Evolutionary conservation across 1,139 yeast species (phyloP).

Genomic region (Geotrichum reessii): DNA sequence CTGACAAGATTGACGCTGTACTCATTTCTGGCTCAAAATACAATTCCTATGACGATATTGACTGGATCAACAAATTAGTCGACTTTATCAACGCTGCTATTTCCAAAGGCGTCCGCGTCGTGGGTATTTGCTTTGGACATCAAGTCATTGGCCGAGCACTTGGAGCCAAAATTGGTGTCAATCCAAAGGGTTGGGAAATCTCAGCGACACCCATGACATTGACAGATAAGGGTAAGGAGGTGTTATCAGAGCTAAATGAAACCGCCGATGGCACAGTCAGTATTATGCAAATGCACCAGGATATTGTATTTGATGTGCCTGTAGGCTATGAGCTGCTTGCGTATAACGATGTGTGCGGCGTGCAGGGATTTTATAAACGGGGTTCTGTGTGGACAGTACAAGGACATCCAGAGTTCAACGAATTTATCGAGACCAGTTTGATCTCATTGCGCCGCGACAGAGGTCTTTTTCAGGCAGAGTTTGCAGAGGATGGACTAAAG

Average conservation of each 20-base stretch:
- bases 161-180: conserved; percentile 55
- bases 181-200: conserved; percentile 65
- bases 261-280: conserved; percentile 30
- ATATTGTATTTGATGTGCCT: conserved; percentile 54
- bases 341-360: conserved; percentile 47
- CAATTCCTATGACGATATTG: conserved; percentile 50
- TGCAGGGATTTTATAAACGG: conserved; percentile 58
- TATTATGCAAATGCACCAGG: conserved; percentile 66
- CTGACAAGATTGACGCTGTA: conserved; percentile 41
- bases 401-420: conserved; percentile 82
- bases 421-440: conserved; percentile 35
- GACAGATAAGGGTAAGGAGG: conserved; percentile 36
- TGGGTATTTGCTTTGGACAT: conserved; percentile 79
- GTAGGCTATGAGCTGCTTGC: conserved; percentile 38
- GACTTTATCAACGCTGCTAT: conserved; percentile 35
- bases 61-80: conserved; percentile 51
- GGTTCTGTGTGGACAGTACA: conserved; percentile 59
- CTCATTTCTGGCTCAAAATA: conserved; percentile 62
- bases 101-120: conserved; percentile 30
- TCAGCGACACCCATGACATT: conserved; percentile 53
- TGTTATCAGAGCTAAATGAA: conserved; percentile 33
- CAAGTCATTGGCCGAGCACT: conserved; percentile 65
- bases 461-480: conserved; percentile 25
- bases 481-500: conserved; percentile 25
- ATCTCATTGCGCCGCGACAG: conserved; percentile 22